Evolutionary conservation across 805 yeast genomes (phyloP).

Genomic region (Diddensiella transvaalensis): DNA sequence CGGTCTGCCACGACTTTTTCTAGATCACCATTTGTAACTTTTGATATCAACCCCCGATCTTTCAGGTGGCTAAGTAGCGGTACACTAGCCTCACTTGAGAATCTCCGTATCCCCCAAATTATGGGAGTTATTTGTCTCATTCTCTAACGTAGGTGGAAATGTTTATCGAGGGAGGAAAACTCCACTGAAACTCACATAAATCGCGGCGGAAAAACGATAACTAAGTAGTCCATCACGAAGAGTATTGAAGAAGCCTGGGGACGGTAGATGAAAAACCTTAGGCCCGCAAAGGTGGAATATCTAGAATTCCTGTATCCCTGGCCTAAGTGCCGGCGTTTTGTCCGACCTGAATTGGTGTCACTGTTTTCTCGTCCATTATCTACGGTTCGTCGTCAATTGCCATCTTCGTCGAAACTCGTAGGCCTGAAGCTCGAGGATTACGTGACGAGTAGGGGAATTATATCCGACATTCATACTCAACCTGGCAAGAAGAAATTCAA

Average conservation of each 20-base stretch:
- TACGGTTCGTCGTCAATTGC: too few relatives aligned
- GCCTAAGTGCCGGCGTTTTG: background rate
- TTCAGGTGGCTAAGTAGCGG: conserved; percentile 41
- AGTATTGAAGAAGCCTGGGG: too few relatives aligned
- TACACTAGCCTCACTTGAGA: conserved; percentile 14
- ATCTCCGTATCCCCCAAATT: background rate
- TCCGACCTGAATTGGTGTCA: background rate
- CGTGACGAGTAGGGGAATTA: conserved; percentile 9
- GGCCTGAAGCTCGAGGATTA: conserved; percentile 16
- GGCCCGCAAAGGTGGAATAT: background rate
- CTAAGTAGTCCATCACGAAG: too few relatives aligned
- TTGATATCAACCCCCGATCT: conserved; percentile 47
- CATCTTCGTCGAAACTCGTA: background rate
- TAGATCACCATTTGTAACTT: conserved; percentile 25
- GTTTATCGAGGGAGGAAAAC: too few relatives aligned
- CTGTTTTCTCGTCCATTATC: background rate
- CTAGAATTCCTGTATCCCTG: conserved; percentile 5
- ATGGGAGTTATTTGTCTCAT: too few relatives aligned
- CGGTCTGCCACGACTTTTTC: conserved; percentile 15
- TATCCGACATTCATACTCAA: conserved; percentile 6
- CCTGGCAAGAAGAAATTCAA: conserved; percentile 1
- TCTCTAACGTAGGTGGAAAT: too few relatives aligned
- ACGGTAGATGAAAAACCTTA: background rate
- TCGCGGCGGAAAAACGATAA: too few relatives aligned
- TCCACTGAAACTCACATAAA: too few relatives aligned